Evolutionary conservation across 441 rosid genomes (phyloP), one percentile per base, ranked within the genome.

Genomic region (Pelargonium fulgidum): DNA sequence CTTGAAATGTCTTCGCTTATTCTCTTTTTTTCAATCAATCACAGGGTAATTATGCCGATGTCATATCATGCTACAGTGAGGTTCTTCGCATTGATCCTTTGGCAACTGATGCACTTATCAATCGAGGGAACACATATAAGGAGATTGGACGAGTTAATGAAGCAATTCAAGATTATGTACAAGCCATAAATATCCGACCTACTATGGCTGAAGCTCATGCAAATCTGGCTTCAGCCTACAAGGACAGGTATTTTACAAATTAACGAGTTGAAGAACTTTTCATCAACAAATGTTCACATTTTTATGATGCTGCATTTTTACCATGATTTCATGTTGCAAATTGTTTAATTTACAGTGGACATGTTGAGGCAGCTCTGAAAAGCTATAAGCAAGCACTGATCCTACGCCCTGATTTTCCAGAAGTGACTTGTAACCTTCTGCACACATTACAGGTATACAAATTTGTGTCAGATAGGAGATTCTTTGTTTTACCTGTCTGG

Each of bases 141-240:
- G 99, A 95, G 86, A 84, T 92, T 67, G 98, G 99, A 70, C 85
- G 97, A 83, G 95, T 92, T 58, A 85, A 78, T 76, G 99, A 95
- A 75, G 99, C 99, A 17, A 92, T 95, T 69, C 97, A 92, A 76
- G 99, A 95, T 75, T 95, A 95, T 66, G 67, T 84, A 29, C 84
- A 84, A 77, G 99, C 99, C 64, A 92, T 95, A 65, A 88, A 29
- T 64, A 78, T 90, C 70, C 85, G 96, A 69, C 98, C 99, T 63
- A 68, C 86, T 50, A 95, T 95, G 99, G 96, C 98, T 68, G 99
- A 95, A 81, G 99, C 99, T 59, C 99, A 95, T 85, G 97, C 99
- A 72, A 92, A 92, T 81, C 80, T 95, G 77, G 99, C 99, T 71
- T 95, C 98, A 26, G 97, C 99, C 72, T 92, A 92, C 71, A 95